phyloP scores from a whole-genome alignment of 305 asterid genomes.

The Rubia balearica region DNA sequence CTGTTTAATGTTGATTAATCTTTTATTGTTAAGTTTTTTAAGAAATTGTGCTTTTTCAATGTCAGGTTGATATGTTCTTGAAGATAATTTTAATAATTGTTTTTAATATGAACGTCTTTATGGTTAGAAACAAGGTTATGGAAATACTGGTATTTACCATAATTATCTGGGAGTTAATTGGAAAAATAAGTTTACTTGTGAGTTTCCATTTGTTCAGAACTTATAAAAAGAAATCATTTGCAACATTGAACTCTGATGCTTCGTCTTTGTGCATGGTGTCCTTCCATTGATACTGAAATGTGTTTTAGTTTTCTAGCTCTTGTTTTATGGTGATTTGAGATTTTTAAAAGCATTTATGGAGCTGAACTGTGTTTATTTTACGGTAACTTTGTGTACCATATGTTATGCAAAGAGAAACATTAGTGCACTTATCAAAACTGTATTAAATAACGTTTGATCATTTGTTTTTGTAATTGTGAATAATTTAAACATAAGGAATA shows the following conservation, averaged over 20 bases:
- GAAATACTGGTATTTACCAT: background rate
- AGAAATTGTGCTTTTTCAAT: background rate
- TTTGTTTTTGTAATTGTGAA: too few species aligned
- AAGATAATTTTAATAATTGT: background rate
- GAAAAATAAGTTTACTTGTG: background rate
- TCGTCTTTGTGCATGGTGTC: background rate
- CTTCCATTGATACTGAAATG: background rate
- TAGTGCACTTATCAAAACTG: background rate
- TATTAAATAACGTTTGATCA: background rate
- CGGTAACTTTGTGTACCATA: background rate
- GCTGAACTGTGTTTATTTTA: background rate
- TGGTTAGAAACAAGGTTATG: background rate
- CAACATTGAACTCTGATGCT: background rate
- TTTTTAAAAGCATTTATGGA: background rate
- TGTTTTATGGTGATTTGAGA: background rate
- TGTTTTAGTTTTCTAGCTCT: background rate
- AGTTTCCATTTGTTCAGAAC: background rate
- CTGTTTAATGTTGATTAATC: background rate
- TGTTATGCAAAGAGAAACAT: background rate
- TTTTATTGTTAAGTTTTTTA: background rate
- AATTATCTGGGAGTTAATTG: conserved; percentile 3
- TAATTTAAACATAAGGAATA: background rate
- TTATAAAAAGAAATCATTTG: background rate
- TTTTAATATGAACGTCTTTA: background rate
- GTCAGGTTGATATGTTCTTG: background rate